Percentiles rank a stretch among this genome's conserved stretches.
These are phyloP conservation scores for Arthrobotrys sinensis DNA, from an alignment of 2,329 filamentous ascomycete genomes.

Conservation along the genomic window DNA sequence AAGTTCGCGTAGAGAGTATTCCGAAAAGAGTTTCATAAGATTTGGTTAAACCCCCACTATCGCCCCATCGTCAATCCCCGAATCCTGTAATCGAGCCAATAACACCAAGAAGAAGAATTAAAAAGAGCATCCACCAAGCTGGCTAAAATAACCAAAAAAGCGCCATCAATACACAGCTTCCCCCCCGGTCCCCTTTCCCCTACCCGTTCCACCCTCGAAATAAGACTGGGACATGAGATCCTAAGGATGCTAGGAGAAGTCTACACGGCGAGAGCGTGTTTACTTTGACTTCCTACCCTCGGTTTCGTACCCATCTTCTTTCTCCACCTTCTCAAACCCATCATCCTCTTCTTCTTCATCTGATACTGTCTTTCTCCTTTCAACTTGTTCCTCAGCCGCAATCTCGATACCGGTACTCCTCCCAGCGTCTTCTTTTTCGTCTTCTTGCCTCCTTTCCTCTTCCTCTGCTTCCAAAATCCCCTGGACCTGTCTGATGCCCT, in stretches of 20 bases:
- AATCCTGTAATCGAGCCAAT: not conserved
- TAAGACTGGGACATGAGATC: not conserved
- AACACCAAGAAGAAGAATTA: slow-evolving; percentile 11
- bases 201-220: not conserved
- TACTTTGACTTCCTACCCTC: slow-evolving; percentile 58
- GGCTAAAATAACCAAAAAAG: slow-evolving; percentile 28
- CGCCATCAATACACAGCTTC: slow-evolving; percentile 15
- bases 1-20: not conserved
- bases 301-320: slow-evolving; percentile 59
- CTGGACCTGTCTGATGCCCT: slow-evolving; percentile 43
- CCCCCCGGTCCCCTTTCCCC: not conserved
- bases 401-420: slow-evolving; percentile 68
- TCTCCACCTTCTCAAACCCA: slow-evolving; percentile 65
- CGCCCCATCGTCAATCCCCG: slow-evolving; percentile 5
- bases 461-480: slow-evolving; percentile 69
- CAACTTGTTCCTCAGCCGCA: slow-evolving; percentile 65
- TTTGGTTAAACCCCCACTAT: slow-evolving; percentile 3
- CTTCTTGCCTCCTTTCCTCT: slow-evolving; percentile 67
- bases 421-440: slow-evolving; percentile 69
- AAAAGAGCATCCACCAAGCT: slow-evolving; percentile 22
- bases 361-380: slow-evolving; percentile 65
- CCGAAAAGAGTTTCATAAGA: slow-evolving; percentile 7
- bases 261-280: not conserved
- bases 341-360: slow-evolving; percentile 70
- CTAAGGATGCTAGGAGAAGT: not conserved